Conservation (phyloP, 2,329 filamentous ascomycete species). For the Aplosporella prunicola region DNA sequence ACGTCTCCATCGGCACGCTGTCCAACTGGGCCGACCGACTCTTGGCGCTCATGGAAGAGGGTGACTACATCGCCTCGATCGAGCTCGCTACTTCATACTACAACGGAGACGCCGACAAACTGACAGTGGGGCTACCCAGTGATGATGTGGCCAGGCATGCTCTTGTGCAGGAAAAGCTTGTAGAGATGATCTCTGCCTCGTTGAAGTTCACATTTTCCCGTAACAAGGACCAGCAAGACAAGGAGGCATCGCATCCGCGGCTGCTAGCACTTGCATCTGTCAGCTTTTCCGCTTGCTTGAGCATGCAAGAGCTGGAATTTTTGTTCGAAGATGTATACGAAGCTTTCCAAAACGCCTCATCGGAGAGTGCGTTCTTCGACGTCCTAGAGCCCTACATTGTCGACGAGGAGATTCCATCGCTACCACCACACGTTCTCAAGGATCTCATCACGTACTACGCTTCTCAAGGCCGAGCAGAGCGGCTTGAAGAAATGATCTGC, state of each 20-base stretch:
- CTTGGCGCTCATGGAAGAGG: slow-evolving; percentile 88
- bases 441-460: slow-evolving; percentile 76
- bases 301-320: slow-evolving; percentile 69
- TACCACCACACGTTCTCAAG: slow-evolving; percentile 81
- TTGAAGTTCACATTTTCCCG: slow-evolving; percentile 78
- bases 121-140: slow-evolving; percentile 88
- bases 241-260: slow-evolving; percentile 47
- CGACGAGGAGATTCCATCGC: slow-evolving; percentile 59
- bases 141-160: slow-evolving; percentile 64
- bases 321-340: slow-evolving; percentile 87
- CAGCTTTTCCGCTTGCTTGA: slow-evolving; percentile 75
- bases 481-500: slow-evolving; percentile 89
- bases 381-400: slow-evolving; percentile 82
- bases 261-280: slow-evolving; percentile 70
- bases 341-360: slow-evolving; percentile 70
- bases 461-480: slow-evolving; percentile 60
- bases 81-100: slow-evolving; percentile 87
- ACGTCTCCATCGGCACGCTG: slow-evolving; percentile 78
- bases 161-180: slow-evolving; percentile 77
- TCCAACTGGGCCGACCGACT: slow-evolving; percentile 97
- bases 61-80: slow-evolving; percentile 91
- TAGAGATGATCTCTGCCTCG: slow-evolving; percentile 90
- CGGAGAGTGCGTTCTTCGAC: slow-evolving; percentile 72
- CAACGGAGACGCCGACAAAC: slow-evolving; percentile 79
- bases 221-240: slow-evolving; percentile 38